These are phyloP conservation scores for Aspergillus carbonarius DNA, from an alignment of 2,329 filamentous ascomycete genomes.

Conservation along the genomic window DNA sequence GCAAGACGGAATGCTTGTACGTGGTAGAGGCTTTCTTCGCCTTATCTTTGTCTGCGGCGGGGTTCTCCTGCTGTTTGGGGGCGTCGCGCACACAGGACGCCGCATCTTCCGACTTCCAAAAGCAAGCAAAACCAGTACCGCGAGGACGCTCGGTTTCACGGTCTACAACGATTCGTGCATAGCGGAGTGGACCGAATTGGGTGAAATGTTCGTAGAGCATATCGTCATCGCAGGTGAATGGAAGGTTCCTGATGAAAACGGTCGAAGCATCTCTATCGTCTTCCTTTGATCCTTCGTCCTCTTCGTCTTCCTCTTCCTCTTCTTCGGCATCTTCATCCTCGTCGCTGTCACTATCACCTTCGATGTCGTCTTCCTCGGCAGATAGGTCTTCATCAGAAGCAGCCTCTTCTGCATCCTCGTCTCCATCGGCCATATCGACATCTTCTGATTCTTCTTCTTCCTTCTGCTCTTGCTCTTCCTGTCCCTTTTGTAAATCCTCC, in stretches of 20 bases:
- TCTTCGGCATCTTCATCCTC: conserved; percentile 41
- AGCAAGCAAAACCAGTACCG: conserved; percentile 94
- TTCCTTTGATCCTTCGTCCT: conserved; percentile 48
- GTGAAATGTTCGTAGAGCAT: conserved; percentile 79
- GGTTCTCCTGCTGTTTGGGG: conserved; percentile 54
- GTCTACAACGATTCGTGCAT: conserved; percentile 89
- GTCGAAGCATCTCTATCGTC: conserved; percentile 66
- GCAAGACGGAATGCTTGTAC: conserved; percentile 76
- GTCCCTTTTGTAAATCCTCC: conserved; percentile 62
- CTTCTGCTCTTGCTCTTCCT: conserved; percentile 25
- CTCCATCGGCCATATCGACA: conserved; percentile 58
- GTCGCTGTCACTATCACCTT: conserved; percentile 38
- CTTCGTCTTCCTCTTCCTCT: conserved; percentile 46
- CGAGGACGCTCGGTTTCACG: conserved; percentile 79
- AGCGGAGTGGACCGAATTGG: conserved; percentile 84
- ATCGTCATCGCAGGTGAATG: conserved; percentile 83
- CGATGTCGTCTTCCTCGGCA: conserved; percentile 36
- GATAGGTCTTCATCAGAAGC: conserved; percentile 1
- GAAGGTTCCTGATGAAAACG: conserved; percentile 89
- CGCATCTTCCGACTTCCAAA: conserved; percentile 74
- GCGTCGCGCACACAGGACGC: conserved; percentile 72
- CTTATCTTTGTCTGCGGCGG: conserved; percentile 43
- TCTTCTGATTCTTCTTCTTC: conserved; percentile 45
- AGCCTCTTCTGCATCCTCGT: conserved; percentile 48
- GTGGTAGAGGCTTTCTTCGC: conserved; percentile 43